phyloP scores from a whole-genome alignment of 2,329 filamentous ascomycete species.

The Trichoderma sp. region DNA sequence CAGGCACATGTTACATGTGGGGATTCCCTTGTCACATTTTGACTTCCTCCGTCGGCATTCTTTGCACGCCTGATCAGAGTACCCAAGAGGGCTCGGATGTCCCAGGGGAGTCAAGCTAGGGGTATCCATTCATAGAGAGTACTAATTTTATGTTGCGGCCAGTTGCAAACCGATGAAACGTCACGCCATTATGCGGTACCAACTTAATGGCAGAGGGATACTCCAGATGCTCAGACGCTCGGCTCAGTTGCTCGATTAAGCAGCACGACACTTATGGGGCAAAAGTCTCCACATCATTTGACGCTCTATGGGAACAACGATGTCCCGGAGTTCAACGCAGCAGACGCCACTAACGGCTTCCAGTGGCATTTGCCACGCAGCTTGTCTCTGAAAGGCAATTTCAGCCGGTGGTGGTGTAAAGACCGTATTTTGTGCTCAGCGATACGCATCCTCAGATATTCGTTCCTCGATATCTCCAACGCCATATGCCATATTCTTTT shows the following conservation, averaged over 20 bases:
- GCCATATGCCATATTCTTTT: neutral
- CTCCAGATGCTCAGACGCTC: neutral
- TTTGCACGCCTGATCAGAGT: constrained; percentile 44
- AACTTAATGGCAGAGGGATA: neutral
- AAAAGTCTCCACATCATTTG: neutral
- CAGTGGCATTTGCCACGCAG: neutral
- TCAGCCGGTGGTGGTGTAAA: neutral
- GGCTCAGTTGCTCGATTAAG: neutral
- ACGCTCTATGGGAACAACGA: neutral
- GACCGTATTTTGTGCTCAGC: neutral
- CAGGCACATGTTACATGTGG: constrained; percentile 46
- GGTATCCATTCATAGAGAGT: neutral
- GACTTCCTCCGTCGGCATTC: constrained; percentile 48
- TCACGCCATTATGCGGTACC: neutral
- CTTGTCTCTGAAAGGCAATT: neutral
- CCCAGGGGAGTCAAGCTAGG: neutral
- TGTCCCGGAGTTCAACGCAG: neutral
- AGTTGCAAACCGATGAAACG: neutral
- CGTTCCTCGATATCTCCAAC: neutral
- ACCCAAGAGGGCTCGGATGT: constrained; percentile 5
- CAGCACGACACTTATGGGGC: neutral
- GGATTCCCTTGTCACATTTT: constrained; percentile 45
- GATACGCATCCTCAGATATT: neutral
- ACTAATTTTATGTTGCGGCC: neutral
- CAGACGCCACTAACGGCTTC: neutral